Base-by-base conservation (phyloP, 148 eudicot genomes). In the Talinum fruticosum region DNA sequence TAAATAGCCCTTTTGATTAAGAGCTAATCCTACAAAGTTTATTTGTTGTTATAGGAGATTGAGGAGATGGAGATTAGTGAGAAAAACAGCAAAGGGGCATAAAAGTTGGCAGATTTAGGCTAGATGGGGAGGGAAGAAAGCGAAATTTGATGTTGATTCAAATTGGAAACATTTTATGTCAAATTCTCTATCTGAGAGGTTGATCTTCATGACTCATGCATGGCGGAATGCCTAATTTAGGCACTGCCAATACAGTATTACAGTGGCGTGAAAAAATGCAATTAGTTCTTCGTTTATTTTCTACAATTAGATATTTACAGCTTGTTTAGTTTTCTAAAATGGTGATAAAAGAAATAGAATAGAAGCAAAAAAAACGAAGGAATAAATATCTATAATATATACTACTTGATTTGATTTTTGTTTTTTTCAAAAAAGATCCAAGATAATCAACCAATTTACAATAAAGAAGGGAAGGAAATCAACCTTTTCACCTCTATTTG, bases 131-230 rank as follows among this genome's bases (percentile, higher is more conserved):
- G 47, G 34, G 57, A 34, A 34, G 62, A 33, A 47, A 19, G 59
- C 29, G 45, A 34, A 72, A 15, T 66, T 21, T 51, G 75, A 81
- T 81, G 76, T 62, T 71, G 30, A 81, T 62, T 76, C 72, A 71
- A 76, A 51, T 75, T 76, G 83, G 70, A 65, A 33, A 23, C 45
- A 3, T 51, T 19, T 34, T 33, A 66, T n/a, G 57, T 51, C 18
- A 51, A 51, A 51, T 51, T 51, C 57, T 51, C n/a, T 51, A 51
- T 51, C 18, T 51, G 23, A 13, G 23, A 16, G 21, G 18, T 23
- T 51, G 23, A 51, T 51, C 18, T 51, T 51, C 28, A 23, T 51
- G n/a, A n/a, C n/a, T 51, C 6, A 57, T 57, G 10, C n/a, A 23
- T n/a, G 64, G 8, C 36, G 23, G 37, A 66, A 66, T 32, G 18